Conservation (phyloP, 148 eudicot species). For the Suaeda aralocaspica region DNA sequence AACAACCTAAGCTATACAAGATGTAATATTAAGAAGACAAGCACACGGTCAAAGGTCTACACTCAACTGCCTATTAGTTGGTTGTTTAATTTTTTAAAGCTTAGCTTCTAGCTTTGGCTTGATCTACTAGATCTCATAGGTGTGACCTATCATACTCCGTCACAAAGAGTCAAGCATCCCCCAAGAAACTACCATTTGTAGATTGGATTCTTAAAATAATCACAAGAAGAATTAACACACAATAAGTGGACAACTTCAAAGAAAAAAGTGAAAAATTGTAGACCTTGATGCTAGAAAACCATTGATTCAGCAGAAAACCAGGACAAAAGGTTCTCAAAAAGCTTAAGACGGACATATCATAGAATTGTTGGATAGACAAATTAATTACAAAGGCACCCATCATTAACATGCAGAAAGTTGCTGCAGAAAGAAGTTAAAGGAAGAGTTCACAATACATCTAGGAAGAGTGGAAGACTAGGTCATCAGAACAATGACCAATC, state of each 20-base stretch:
- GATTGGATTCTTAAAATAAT: neutral
- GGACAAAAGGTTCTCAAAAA: neutral
- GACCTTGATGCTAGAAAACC: neutral
- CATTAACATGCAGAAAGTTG: neutral
- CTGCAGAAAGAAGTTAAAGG: neutral
- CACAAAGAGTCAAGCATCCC: neutral
- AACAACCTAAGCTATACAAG: neutral
- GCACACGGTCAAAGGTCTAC: constrained; percentile 6
- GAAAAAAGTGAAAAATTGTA: neutral
- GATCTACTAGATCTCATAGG: neutral
- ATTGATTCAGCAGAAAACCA: neutral
- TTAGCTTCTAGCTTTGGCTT: neutral
- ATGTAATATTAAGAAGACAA: neutral
- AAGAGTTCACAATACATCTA: neutral
- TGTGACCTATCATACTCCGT: neutral
- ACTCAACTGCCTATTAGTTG: neutral
- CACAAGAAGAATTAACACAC: neutral
- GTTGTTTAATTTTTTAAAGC: neutral
- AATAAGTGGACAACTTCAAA: neutral
- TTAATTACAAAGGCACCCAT: neutral
- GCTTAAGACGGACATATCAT: neutral
- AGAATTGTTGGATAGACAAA: neutral
- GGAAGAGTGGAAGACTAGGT: neutral
- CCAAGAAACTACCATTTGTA: neutral
- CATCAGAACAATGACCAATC: neutral